Evolutionary conservation across 352 stramenopile genomes (phyloP).

Genomic region (Globisporangium orthogonon): DNA sequence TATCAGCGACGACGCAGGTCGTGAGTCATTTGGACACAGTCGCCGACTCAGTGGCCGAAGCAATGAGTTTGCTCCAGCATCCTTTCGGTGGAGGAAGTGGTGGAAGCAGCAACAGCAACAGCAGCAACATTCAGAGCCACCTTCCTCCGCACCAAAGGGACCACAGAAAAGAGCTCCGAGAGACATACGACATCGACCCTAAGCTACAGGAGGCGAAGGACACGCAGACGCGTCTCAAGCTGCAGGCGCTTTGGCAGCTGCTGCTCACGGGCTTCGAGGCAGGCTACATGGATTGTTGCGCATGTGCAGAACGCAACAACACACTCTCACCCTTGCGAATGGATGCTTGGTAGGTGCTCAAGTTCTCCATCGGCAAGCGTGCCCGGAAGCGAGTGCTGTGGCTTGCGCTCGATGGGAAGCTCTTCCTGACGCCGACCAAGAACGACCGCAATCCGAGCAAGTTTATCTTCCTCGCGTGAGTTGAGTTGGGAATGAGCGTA

Average conservation of each 20-base stretch:
- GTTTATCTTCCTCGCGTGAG: conserved; percentile 36
- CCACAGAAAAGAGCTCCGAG: conserved; percentile 12
- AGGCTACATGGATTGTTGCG: background rate
- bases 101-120: conserved; percentile 4
- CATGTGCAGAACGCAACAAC: background rate
- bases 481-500: background rate
- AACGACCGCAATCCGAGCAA: conserved; percentile 34
- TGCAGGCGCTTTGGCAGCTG: conserved; percentile 52
- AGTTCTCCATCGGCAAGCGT: conserved; percentile 41
- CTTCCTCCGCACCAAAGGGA: background rate
- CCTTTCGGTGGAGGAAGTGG: conserved; percentile 5
- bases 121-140: background rate
- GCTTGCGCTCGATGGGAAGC: conserved; percentile 33
- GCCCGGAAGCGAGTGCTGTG: conserved; percentile 41
- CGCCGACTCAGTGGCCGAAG: conserved; percentile 24
- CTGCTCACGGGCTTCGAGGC: conserved; percentile 50
- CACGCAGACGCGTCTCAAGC: conserved; percentile 24
- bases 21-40: conserved; percentile 18
- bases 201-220: conserved; percentile 22
- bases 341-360: conserved; percentile 19
- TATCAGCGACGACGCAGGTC: conserved; percentile 19
- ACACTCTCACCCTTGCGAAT: background rate
- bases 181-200: conserved; percentile 22
- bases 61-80: conserved; percentile 27
- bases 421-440: conserved; percentile 37